phyloP scores from a whole-genome alignment of 192 early-diverging fungal species.

The Bifiguratus adelaidae region DNA sequence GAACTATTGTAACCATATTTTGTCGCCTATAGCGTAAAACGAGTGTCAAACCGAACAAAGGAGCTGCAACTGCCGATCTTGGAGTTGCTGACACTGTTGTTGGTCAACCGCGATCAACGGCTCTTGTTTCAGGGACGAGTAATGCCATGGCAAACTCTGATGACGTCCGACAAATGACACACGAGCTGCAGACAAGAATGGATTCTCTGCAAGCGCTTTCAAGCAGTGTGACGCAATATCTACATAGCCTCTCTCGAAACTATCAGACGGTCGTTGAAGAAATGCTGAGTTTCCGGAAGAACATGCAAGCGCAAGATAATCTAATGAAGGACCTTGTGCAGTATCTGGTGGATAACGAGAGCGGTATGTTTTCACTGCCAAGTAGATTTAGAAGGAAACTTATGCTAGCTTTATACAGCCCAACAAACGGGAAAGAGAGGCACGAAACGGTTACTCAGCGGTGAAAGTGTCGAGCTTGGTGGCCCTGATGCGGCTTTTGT shows the following conservation, averaged over 20 bases:
- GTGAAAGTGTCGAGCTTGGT: too few species aligned
- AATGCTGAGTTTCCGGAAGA: constrained; percentile 27
- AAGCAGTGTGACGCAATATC: constrained; percentile 24
- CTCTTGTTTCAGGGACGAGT: background rate
- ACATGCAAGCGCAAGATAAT: constrained; percentile 30
- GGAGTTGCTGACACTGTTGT: background rate
- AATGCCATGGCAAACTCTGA: background rate
- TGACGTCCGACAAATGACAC: background rate
- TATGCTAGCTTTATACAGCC: background rate
- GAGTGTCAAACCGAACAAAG: constrained; percentile 9
- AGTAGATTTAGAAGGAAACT: too few species aligned
- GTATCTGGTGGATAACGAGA: constrained; percentile 17
- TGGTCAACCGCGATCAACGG: background rate
- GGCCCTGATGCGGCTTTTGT: too few species aligned
- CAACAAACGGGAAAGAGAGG: constrained; percentile 1
- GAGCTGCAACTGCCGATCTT: background rate
- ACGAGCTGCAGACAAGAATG: constrained; percentile 24
- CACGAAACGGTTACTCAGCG: too few species aligned
- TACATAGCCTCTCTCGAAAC: constrained; percentile 12
- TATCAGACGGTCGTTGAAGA: constrained; percentile 19
- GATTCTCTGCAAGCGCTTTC: constrained; percentile 25
- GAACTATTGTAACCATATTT: background rate
- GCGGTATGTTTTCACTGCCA: constrained; percentile 15
- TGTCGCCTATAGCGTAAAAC: constrained; percentile 6
- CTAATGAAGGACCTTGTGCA: constrained; percentile 30